Percentiles rank a stretch among this genome's conserved stretches.
Evolutionary conservation across 2,329 filamentous ascomycete genomes (phyloP).

Genomic region (Aspergillus quadricinctus): DNA sequence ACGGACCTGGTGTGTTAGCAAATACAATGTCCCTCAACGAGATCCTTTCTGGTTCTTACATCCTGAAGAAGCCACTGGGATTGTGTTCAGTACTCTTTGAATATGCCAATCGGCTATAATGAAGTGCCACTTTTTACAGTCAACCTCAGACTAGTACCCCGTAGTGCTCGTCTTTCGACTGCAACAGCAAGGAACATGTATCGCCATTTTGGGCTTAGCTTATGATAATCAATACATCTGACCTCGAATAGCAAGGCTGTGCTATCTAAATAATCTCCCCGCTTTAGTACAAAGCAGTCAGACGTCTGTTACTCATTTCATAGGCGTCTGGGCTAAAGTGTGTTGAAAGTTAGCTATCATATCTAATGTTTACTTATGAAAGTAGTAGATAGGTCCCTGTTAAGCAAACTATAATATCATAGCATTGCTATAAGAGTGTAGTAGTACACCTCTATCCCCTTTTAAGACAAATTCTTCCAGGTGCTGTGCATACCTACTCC

Average conservation of each 20-base stretch:
- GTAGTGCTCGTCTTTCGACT: neutral
- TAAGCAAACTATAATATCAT: neutral
- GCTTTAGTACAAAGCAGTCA: neutral
- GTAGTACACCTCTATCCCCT: neutral
- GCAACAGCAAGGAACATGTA: neutral
- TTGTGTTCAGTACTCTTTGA: neutral
- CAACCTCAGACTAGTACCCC: neutral
- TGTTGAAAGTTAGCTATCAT: neutral
- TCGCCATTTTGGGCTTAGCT: neutral
- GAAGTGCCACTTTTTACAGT: neutral
- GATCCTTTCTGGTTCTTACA: constrained; percentile 1
- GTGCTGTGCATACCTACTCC: neutral
- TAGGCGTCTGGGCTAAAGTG: neutral
- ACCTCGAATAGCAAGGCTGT: neutral
- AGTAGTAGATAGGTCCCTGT: neutral
- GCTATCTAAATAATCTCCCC: neutral
- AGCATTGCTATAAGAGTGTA: neutral
- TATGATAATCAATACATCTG: neutral
- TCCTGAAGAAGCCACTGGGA: neutral
- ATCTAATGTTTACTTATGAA: neutral
- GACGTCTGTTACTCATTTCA: too few species aligned
- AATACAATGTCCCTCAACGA: neutral
- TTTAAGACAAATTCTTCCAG: neutral
- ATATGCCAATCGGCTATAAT: neutral
- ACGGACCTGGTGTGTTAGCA: constrained; percentile 7